Evolutionary conservation across 2,329 filamentous ascomycete species (phyloP).

Genomic region (Neonectria punicea): DNA sequence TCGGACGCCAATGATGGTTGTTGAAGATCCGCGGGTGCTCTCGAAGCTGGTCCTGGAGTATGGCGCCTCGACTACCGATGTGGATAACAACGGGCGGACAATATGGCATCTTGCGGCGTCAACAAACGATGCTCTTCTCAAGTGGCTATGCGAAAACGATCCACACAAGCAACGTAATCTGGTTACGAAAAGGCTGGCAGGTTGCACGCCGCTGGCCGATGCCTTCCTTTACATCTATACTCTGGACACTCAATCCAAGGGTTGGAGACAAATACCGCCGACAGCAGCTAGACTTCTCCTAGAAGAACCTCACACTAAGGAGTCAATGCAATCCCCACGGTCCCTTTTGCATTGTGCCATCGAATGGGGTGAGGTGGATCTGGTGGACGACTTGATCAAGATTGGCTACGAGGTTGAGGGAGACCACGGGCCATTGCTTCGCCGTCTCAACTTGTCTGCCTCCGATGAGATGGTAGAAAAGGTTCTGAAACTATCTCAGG

Average conservation of each 20-base stretch:
- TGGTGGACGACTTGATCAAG: slow-evolving; percentile 36
- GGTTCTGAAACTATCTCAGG: slow-evolving; percentile 38
- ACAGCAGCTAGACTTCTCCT: slow-evolving; percentile 34
- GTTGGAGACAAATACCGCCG: not conserved
- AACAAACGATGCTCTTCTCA: slow-evolving; percentile 46
- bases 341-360: slow-evolving; percentile 31
- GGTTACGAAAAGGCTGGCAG: slow-evolving; percentile 25
- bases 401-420: slow-evolving; percentile 20
- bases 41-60: slow-evolving; percentile 41
- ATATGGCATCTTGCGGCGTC: slow-evolving; percentile 53
- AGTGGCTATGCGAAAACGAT: slow-evolving; percentile 47
- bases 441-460: slow-evolving; percentile 41
- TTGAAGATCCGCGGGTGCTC: slow-evolving; percentile 43
- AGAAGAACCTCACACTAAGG: slow-evolving; percentile 17
- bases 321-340: slow-evolving; percentile 5
- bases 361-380: slow-evolving; percentile 42
- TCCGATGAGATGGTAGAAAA: slow-evolving; percentile 33
- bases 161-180: slow-evolving; percentile 43
- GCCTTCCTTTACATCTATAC: slow-evolving; percentile 40
- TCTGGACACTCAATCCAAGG: slow-evolving; percentile 12
- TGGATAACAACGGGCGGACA: slow-evolving; percentile 46
- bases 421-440: slow-evolving; percentile 8
- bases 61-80: slow-evolving; percentile 42
- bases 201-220: slow-evolving; percentile 47
- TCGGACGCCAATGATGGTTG: slow-evolving; percentile 50